A percentile compares a stretch with the other conserved stretches of the same genome.
Evolutionary conservation across 2,329 filamentous ascomycete genomes (phyloP).

Genomic region (Byssothecium circinans): DNA sequence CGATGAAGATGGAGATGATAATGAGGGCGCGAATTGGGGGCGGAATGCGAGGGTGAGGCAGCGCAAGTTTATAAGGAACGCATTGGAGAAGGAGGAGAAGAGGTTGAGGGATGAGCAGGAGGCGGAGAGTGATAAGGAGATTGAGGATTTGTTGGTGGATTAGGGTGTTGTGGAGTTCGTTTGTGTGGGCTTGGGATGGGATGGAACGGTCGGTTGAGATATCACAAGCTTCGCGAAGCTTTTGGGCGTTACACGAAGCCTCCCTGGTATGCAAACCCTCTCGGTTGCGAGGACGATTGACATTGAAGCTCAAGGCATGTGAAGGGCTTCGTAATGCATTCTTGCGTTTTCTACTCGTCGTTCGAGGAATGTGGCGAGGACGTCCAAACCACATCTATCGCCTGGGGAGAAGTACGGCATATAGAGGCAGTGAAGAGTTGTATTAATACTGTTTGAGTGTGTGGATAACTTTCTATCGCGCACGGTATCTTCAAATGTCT

Average conservation of each 20-base stretch:
- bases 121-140: conserved; percentile 73
- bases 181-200: not conserved
- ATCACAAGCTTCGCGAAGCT: conserved; percentile 6
- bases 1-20: conserved; percentile 42
- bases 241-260: conserved; percentile 4
- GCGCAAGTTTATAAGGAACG: conserved; percentile 65
- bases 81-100: conserved; percentile 64
- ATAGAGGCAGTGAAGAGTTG: not conserved
- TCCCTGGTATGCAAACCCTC: conserved; percentile 7
- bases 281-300: not conserved
- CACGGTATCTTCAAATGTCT: not conserved
- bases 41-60: conserved; percentile 71
- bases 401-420: not conserved
- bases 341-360: conserved; percentile 5
- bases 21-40: conserved; percentile 62
- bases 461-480: not conserved
- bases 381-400: conserved; percentile 1
- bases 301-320: not conserved
- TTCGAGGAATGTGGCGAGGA: conserved; percentile 7
- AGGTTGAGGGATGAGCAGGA: conserved; percentile 59
- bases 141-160: conserved; percentile 67
- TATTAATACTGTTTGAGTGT: not conserved
- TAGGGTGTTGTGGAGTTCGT: not conserved
- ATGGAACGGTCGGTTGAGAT: not conserved
- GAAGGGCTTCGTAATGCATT: conserved; percentile 6